Conservation (phyloP, 805 yeast species). For the Suhomyces pyralidae region DNA sequence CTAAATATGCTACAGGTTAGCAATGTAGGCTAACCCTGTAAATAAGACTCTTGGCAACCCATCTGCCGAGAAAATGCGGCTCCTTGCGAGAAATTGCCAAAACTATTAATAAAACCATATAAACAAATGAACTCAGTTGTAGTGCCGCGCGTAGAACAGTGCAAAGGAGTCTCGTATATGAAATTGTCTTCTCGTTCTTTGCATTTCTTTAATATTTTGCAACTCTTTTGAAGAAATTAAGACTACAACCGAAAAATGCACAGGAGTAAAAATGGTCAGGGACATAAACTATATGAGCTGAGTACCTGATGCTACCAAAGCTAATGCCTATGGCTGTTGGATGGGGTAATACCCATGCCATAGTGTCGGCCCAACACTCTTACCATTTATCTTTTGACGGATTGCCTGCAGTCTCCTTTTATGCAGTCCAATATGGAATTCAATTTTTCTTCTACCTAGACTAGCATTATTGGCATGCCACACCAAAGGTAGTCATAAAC, state of each 20-base stretch:
- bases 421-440: constrained; percentile 1
- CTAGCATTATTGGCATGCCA: background rate
- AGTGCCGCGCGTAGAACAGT: background rate
- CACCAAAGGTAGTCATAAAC: background rate
- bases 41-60: background rate
- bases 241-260: background rate
- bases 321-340: too few species aligned
- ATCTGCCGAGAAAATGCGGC: background rate
- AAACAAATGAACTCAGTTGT: background rate
- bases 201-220: background rate
- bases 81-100: background rate
- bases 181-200: background rate
- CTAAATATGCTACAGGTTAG: background rate
- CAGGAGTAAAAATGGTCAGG: too few species aligned
- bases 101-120: background rate
- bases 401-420: background rate
- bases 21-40: background rate
- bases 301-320: too few species aligned
- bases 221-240: background rate
- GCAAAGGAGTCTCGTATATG: too few species aligned
- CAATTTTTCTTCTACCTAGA: background rate
- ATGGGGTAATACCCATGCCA: too few species aligned
- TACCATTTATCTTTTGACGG: background rate
- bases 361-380: too few species aligned
- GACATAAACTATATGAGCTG: too few species aligned